These are phyloP conservation scores for Conoideocrella luteorostrata DNA, from an alignment of 2,329 filamentous ascomycete genomes.

Conservation along the genomic window DNA sequence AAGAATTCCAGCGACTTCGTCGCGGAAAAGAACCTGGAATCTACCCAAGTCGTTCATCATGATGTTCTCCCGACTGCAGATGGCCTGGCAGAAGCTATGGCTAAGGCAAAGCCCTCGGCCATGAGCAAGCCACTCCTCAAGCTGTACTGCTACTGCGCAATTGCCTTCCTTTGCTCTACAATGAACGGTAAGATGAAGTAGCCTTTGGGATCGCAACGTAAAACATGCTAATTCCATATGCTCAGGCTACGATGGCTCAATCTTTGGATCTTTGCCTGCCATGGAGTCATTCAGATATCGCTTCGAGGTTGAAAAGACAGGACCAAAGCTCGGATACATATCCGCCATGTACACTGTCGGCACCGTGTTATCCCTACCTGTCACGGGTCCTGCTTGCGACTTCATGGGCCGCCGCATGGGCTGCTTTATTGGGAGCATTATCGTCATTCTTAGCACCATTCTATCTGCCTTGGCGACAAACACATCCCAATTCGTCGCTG, in stretches of 20 bases:
- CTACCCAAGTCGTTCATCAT: not conserved
- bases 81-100: slow-evolving; percentile 11
- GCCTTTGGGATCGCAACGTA: not conserved
- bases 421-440: slow-evolving; percentile 34
- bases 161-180: slow-evolving; percentile 13
- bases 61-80: slow-evolving; percentile 8
- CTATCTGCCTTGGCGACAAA: slow-evolving; percentile 32
- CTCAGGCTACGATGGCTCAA: slow-evolving; percentile 38
- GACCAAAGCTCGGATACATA: slow-evolving; percentile 44
- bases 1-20: not conserved
- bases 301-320: slow-evolving; percentile 41
- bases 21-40: slow-evolving; percentile 2
- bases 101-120: slow-evolving; percentile 4
- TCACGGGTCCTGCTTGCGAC: slow-evolving; percentile 37
- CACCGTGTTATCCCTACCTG: slow-evolving; percentile 35
- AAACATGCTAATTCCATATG: not conserved
- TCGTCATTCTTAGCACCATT: slow-evolving; percentile 39
- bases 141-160: slow-evolving; percentile 9
- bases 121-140: slow-evolving; percentile 10
- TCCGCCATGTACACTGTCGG: slow-evolving; percentile 42
- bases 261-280: slow-evolving; percentile 45
- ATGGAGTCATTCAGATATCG: slow-evolving; percentile 43
- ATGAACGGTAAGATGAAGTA: slow-evolving; percentile 10
- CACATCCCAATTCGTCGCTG: slow-evolving; percentile 42
- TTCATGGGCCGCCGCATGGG: slow-evolving; percentile 36